Conservation (phyloP, 371 early-diverging fungal genomes). For the Vittaforma corneae region DNA sequence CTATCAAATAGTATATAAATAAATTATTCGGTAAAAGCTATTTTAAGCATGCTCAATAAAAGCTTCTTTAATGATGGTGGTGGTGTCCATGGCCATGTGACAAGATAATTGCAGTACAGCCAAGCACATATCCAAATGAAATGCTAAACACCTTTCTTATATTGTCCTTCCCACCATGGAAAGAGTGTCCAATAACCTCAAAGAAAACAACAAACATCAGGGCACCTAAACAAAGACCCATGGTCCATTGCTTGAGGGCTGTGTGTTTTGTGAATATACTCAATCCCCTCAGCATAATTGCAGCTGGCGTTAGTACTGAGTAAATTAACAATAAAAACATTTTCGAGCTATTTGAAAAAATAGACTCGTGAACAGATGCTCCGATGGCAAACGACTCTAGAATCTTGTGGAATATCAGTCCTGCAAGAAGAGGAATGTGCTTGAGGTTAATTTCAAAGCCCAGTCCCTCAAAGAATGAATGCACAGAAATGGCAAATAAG, state of each 20-base stretch:
- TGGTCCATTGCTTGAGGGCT: constrained; percentile 50
- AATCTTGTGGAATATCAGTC: constrained; percentile 56
- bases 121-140: constrained; percentile 31
- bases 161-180: constrained; percentile 36
- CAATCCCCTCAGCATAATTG: constrained; percentile 37
- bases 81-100: constrained; percentile 19
- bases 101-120: constrained; percentile 20
- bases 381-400: constrained; percentile 59
- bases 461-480: constrained; percentile 60
- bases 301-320: constrained; percentile 57
- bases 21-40: no score
- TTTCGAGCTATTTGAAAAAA: constrained; percentile 15
- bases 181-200: constrained; percentile 54
- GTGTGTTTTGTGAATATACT: neutral
- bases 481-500: constrained; percentile 56
- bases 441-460: constrained; percentile 34
- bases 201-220: constrained; percentile 57
- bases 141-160: constrained; percentile 28
- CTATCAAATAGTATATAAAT: no score
- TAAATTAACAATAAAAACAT: constrained; percentile 48
- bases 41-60: no score
- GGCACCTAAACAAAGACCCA: no score
- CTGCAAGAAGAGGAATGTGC: constrained; percentile 42
- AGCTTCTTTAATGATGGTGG: no score
- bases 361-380: constrained; percentile 46